These are phyloP conservation scores for Nepenthes gracilis DNA, from an alignment of 148 eudicot species.

Conservation along the genomic window DNA sequence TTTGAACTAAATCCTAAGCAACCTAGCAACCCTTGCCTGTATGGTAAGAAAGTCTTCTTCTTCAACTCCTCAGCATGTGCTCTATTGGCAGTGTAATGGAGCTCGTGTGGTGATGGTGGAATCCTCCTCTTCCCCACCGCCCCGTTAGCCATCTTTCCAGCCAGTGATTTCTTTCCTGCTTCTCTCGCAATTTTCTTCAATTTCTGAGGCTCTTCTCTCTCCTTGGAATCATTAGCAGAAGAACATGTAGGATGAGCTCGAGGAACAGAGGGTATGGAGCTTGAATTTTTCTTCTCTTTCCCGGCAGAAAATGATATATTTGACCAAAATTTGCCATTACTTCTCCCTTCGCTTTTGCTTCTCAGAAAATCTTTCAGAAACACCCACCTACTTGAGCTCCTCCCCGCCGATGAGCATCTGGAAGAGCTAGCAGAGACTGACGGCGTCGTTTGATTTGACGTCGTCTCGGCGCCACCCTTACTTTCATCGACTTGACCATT, in stretches of 20 bases:
- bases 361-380: constrained; percentile 75
- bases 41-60: constrained; percentile 86
- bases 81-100: constrained; percentile 78
- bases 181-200: constrained; percentile 2
- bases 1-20: constrained; percentile 86
- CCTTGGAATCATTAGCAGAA: background rate
- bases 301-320: constrained; percentile 51
- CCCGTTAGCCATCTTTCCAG: constrained; percentile 16
- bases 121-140: constrained; percentile 37
- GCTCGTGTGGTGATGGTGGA: constrained; percentile 53
- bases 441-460: constrained; percentile 28
- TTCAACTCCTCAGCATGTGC: constrained; percentile 94
- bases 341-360: constrained; percentile 84
- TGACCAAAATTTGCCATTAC: constrained; percentile 62
- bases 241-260: no score
- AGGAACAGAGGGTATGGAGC: background rate
- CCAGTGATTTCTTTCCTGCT: constrained; percentile 8
- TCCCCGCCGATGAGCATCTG: constrained; percentile 61
- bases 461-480: constrained; percentile 5
- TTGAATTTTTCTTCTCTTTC: constrained; percentile 23
- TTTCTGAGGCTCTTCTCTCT: constrained; percentile 1
- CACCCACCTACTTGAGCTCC: constrained; percentile 84
- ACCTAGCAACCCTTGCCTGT: constrained; percentile 80
- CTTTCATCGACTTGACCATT: constrained; percentile 3
- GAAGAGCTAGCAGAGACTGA: constrained; percentile 62